Evolutionary conservation across 345 rosid species (phyloP), one percentile per base, ranked within the genome.

Genomic region (Rhodamnia argentea): DNA sequence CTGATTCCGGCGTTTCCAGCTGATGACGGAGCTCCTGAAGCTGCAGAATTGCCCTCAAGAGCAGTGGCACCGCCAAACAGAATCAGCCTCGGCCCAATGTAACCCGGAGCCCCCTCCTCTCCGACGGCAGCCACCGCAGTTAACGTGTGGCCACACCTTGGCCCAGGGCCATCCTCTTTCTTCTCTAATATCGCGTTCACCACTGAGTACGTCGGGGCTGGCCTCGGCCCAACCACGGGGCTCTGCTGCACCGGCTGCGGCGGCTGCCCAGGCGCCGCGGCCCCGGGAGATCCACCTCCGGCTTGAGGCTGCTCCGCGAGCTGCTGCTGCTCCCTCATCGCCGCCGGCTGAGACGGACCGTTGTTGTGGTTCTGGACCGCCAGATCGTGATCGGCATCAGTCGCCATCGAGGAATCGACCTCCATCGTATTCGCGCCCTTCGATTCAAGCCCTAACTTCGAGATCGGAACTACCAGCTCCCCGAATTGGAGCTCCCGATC

Each of bases 1-100:
- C 99, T 89, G 89, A 97, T 97, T 91, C 99, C 99, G 23, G 99
- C 98, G 88, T 94, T 95, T 88, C 99, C 99, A 62, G 99, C 98
- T 0, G 99, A 96, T 37, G 99, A 91, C 52, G 99, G 99, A 50
- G 99, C 89, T 59, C 99, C 99, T 0, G 99, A 89, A 58, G 96
- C 94, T 3, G 94, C 98, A 29, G 99, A 94, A 88, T 96, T 97
- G 62, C 99, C 99, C 92, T 96, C 99, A 13, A 97, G 95, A 11
- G 98, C 99, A 1, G 99, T 97, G 56, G 99, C 99, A 74, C 99
- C 99, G 40, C 99, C 99, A 12, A 97, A 96, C 86, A 97, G 92
- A 85, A 97, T 94, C 92, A 97, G 90, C 89, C 98, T 92, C 7
- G 99, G 99, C 7, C 99, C 99, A 90, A 96, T 92, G 82, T 92